These are phyloP conservation scores for Sporobolomyces roseus DNA, from an alignment of 768 basidiomycete genomes.

Conservation along the genomic window DNA sequence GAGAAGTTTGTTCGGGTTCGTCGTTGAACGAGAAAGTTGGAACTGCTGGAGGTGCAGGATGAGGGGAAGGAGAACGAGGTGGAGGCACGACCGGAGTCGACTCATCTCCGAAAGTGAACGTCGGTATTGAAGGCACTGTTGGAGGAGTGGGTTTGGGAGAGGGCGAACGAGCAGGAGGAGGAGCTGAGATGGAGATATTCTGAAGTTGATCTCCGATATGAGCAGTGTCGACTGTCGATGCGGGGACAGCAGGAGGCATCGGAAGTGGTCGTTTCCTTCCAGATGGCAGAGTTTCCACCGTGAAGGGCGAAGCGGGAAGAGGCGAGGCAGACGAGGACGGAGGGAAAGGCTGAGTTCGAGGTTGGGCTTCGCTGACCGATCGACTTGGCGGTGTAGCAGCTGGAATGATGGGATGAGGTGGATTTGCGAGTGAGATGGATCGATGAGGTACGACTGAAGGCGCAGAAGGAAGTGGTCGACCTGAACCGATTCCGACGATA, in stretches of 20 bases:
- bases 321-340: background rate
- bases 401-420: background rate
- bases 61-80: background rate
- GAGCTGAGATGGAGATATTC: background rate
- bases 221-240: background rate
- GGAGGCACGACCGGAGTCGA: background rate
- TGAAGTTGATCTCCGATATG: background rate
- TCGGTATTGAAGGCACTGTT: background rate
- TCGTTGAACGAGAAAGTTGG: constrained; percentile 17
- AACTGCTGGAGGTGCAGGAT: background rate
- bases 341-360: background rate
- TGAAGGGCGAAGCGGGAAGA: background rate
- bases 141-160: background rate
- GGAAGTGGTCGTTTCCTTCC: constrained; percentile 7
- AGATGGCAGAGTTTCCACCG: background rate
- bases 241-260: background rate
- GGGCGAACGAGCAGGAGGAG: no score
- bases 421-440: constrained; percentile 11
- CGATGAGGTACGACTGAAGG: background rate
- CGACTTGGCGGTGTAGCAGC: background rate
- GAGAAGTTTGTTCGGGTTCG: background rate
- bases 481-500: background rate
- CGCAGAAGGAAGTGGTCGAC: background rate
- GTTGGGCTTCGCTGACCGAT: background rate
- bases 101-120: background rate